These are phyloP conservation scores for Candida sojae DNA, from an alignment of 1,139 yeast species.

Conservation along the genomic window DNA sequence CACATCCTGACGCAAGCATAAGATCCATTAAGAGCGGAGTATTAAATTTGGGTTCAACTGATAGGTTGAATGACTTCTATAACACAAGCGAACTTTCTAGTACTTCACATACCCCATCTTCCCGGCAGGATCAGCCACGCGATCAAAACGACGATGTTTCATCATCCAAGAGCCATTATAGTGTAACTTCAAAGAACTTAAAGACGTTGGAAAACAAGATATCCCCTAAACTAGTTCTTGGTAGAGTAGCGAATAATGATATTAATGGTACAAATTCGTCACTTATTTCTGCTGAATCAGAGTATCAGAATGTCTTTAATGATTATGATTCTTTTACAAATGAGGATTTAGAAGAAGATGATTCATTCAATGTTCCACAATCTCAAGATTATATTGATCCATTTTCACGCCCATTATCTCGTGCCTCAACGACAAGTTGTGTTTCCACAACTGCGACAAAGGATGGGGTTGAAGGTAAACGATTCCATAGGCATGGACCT, in stretches of 20 bases:
- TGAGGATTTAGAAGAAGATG: conserved; percentile 3
- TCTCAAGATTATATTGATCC: conserved; percentile 18
- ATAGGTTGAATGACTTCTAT: conserved; percentile 20
- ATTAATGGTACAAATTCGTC: conserved; percentile 24
- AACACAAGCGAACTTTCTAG: conserved; percentile 3
- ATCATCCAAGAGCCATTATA: conserved; percentile 20
- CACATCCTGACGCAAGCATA: conserved; percentile 48
- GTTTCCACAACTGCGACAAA: conserved; percentile 72
- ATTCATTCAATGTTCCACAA: neutral
- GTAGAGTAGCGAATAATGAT: neutral
- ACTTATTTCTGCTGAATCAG: conserved; percentile 26
- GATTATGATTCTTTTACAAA: conserved; percentile 4
- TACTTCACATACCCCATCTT: conserved; percentile 1
- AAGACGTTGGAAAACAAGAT: conserved; percentile 12
- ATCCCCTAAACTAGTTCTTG: neutral
- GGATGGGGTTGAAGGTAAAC: conserved; percentile 69
- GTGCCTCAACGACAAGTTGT: conserved; percentile 65
- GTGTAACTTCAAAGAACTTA: conserved; percentile 25
- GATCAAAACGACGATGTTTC: conserved; percentile 10
- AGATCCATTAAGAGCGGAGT: conserved; percentile 43
- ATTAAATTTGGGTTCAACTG: conserved; percentile 29
- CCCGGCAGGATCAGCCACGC: neutral
- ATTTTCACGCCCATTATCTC: conserved; percentile 55
- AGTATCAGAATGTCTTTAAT: conserved; percentile 20
- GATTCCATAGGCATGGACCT: conserved; percentile 48